Base-by-base conservation (phyloP, 2,329 filamentous ascomycete genomes). In the Epichloe gansuensis region DNA sequence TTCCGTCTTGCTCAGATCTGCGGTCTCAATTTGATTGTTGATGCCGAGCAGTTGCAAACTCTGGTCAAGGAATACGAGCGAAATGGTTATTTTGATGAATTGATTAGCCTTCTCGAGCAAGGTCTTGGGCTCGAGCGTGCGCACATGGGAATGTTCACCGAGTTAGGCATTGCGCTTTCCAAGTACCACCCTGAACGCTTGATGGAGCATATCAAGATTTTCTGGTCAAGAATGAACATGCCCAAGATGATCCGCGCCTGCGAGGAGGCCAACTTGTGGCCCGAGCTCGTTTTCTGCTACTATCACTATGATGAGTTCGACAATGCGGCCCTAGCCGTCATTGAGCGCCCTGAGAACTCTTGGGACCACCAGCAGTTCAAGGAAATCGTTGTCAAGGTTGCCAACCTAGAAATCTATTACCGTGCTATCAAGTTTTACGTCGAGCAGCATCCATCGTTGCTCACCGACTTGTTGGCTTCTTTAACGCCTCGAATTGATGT, bases 291-390 rank as follows among this genome's bases (percentile, higher is more conserved):
- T 51, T 98, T 98, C 81, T 80, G 95, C 61, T 97, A 97, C 76
- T 89, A 88, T 68, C 93, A 98, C 72, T 97, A 96, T 64, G 94
- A 98, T 60, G 94, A 98, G 67, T 96, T 86, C 70, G 94, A 98
- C 71, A 97, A 98, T 65, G 93, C 93, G 45, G 90, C 91, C 47
- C 79, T 98, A 52, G 89, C 93, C 17, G 95, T 98, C 75, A 98
- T 98, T 81, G 93, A 98, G 75, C 88, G 90, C 61, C 88, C 93
- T 12, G 85, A 94, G 59, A 94, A 97, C 75, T 91, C 93, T 1
- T 98, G 93, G 93, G 94, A 98, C 69, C 93, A 98, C 73, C 90
- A 96, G 68, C 93, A 94, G 48, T 98, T 98, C 83, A 98, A 98
- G 78, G 94, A 98, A 67, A 97, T 95, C 50, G 79, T 95, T 53